phyloP scores from a whole-genome alignment of 768 basidiomycete genomes.

The Rhodotorula diobovata region DNA sequence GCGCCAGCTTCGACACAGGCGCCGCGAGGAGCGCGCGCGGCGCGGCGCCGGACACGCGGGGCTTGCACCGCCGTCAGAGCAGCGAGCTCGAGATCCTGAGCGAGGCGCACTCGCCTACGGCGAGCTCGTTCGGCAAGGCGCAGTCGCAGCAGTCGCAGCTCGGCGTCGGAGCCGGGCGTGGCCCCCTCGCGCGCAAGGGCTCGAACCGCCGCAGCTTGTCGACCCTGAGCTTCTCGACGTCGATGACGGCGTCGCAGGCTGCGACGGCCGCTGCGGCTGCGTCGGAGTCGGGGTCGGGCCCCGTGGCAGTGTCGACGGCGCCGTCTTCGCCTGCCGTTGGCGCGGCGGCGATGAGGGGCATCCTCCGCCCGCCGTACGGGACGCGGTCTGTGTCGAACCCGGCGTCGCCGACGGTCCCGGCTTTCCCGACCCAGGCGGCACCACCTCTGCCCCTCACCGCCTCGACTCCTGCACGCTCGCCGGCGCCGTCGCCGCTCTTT shows the following conservation, averaged over 20 bases:
- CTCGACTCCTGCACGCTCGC: not conserved
- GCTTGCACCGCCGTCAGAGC: not conserved
- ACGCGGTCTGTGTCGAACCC: slow-evolving; percentile 34
- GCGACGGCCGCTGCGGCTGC: not conserved
- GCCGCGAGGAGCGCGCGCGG: not conserved
- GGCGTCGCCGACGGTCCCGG: not conserved
- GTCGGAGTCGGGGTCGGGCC: not conserved
- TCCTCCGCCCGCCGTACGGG: slow-evolving; percentile 4
- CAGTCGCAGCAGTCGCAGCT: not conserved
- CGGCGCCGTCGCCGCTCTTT: slow-evolving; percentile 7
- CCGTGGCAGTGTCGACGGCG: not conserved
- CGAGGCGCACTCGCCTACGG: not conserved
- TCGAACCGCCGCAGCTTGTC: slow-evolving; percentile 34
- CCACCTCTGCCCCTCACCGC: not conserved
- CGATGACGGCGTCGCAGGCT: slow-evolving; percentile 1
- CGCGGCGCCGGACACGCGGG: not conserved
- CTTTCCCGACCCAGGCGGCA: not conserved
- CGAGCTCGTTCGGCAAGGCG: not conserved
- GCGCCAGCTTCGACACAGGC: not conserved
- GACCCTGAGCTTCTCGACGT: slow-evolving; percentile 25
- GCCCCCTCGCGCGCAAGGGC: slow-evolving; percentile 2
- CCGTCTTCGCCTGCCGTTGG: not conserved
- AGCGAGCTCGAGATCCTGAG: slow-evolving; percentile 17
- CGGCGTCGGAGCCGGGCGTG: not conserved
- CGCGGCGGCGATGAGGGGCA: not conserved